Percentiles rank a stretch among this genome's conserved stretches.
These are phyloP conservation scores for Eutypa lata DNA, from an alignment of 2,329 filamentous ascomycete species.

Conservation along the genomic window DNA sequence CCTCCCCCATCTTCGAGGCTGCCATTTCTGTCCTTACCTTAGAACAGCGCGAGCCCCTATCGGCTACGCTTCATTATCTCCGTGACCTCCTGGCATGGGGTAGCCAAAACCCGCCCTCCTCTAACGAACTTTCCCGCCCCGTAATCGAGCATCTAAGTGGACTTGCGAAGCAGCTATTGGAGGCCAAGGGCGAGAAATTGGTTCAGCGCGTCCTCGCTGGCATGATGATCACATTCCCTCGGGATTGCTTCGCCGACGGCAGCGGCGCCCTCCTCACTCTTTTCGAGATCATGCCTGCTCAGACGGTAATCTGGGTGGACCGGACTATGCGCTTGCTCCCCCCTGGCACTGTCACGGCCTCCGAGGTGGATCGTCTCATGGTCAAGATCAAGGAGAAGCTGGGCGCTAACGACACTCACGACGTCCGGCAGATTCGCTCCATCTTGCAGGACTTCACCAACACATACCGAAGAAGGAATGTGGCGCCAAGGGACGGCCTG, in stretches of 20 bases:
- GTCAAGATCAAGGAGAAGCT: slow-evolving; percentile 77
- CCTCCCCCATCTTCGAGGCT: slow-evolving; percentile 81
- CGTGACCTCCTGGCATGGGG: slow-evolving; percentile 90
- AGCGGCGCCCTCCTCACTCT: slow-evolving; percentile 87
- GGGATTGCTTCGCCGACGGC: slow-evolving; percentile 92
- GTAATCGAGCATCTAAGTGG: slow-evolving; percentile 68
- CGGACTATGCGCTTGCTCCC: slow-evolving; percentile 82
- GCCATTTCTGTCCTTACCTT: slow-evolving; percentile 82
- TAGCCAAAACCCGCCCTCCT: slow-evolving; percentile 67
- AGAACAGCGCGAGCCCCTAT: slow-evolving; percentile 87
- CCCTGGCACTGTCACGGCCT: slow-evolving; percentile 71
- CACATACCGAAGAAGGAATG: slow-evolving; percentile 86
- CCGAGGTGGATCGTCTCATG: slow-evolving; percentile 79
- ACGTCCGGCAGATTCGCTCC: slow-evolving; percentile 72
- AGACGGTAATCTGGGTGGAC: slow-evolving; percentile 80
- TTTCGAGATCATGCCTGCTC: slow-evolving; percentile 79
- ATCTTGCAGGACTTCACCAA: slow-evolving; percentile 96
- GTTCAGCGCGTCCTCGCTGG: slow-evolving; percentile 89
- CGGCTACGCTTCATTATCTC: slow-evolving; percentile 88
- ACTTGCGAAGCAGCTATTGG: slow-evolving; percentile 69
- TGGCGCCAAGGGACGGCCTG: slow-evolving; percentile 89
- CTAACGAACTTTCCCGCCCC: slow-evolving; percentile 48
- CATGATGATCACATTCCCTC: slow-evolving; percentile 99
- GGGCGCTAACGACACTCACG: slow-evolving; percentile 56
- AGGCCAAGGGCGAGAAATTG: slow-evolving; percentile 69